phyloP scores from a whole-genome alignment of 176 grass and related monocot species.

The Cocos nucifera region DNA sequence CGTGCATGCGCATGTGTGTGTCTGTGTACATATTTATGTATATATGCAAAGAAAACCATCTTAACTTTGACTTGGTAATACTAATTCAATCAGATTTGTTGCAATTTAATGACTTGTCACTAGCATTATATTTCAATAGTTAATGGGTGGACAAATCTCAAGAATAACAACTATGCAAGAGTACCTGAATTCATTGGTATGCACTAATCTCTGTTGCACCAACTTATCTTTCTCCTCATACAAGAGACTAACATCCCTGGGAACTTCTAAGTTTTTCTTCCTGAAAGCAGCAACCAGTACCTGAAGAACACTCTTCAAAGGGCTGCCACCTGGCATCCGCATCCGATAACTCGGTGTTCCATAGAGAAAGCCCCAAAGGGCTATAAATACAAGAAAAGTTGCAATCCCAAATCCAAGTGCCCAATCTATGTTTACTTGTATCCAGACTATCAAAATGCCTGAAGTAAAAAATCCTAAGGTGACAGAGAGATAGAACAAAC shows the following conservation, averaged over 20 bases:
- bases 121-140: no score
- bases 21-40: no score
- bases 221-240: slow-evolving; percentile 40
- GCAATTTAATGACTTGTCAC: no score
- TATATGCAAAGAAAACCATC: no score
- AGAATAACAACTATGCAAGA: no score
- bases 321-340: slow-evolving; percentile 72
- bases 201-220: no score
- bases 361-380: slow-evolving; percentile 36
- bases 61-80: no score
- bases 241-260: slow-evolving; percentile 32
- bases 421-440: slow-evolving; percentile 80
- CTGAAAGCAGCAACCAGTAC: slow-evolving; percentile 56
- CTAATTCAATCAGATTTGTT: no score
- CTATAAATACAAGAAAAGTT: slow-evolving; percentile 43
- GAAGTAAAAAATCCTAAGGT: slow-evolving; percentile 74
- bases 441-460: slow-evolving; percentile 69
- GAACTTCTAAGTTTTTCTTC: slow-evolving; percentile 52
- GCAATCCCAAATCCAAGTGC: slow-evolving; percentile 76
- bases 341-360: slow-evolving; percentile 71
- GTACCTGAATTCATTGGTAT: no score
- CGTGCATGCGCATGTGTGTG: no score
- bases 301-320: slow-evolving; percentile 60
- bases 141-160: no score
- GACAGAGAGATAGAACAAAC: slow-evolving; percentile 65